A percentile compares a stretch with the other conserved stretches of the same genome.
phyloP scores from a whole-genome alignment of 169 alveolate genomes.

The Cryptosporidium sp. region DNA sequence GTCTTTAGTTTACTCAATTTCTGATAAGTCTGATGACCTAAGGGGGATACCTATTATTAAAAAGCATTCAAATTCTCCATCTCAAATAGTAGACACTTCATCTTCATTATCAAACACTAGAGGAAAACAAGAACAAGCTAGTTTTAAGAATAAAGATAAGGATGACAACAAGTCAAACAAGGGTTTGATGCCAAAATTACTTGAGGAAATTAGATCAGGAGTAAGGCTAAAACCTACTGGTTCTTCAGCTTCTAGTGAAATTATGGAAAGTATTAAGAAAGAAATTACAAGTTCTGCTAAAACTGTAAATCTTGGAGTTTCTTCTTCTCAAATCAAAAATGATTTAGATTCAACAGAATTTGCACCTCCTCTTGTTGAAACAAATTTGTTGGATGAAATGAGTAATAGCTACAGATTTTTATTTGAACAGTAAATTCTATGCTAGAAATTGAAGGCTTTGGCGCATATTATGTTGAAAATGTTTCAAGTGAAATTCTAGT shows the following conservation, averaged over 20 bases:
- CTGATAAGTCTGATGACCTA: constrained; percentile 22
- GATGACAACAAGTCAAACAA: background rate
- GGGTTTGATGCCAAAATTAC: constrained; percentile 17
- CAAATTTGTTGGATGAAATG: constrained; percentile 52
- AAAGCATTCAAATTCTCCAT: constrained; percentile 9
- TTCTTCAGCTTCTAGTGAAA: constrained; percentile 53
- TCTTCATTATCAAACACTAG: background rate
- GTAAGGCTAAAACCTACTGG: constrained; percentile 52
- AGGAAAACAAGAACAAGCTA: background rate
- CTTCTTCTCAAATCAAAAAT: constrained; percentile 50
- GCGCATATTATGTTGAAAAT: background rate
- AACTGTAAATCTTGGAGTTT: constrained; percentile 20
- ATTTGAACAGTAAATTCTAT: constrained; percentile 37
- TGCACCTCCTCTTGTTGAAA: constrained; percentile 67
- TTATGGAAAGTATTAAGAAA: constrained; percentile 24
- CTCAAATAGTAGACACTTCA: background rate
- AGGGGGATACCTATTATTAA: constrained; percentile 26
- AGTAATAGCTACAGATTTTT: constrained; percentile 13
- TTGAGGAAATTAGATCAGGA: constrained; percentile 51
- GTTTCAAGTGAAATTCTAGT: too few species aligned
- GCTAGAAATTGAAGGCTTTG: background rate
- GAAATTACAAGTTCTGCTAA: constrained; percentile 33
- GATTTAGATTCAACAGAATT: constrained; percentile 54
- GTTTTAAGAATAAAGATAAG: background rate
- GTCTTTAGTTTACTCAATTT: constrained; percentile 36